Evolutionary conservation across 148 eudicot genomes (phyloP).

Genomic region (Rhododendron mucronatum): DNA sequence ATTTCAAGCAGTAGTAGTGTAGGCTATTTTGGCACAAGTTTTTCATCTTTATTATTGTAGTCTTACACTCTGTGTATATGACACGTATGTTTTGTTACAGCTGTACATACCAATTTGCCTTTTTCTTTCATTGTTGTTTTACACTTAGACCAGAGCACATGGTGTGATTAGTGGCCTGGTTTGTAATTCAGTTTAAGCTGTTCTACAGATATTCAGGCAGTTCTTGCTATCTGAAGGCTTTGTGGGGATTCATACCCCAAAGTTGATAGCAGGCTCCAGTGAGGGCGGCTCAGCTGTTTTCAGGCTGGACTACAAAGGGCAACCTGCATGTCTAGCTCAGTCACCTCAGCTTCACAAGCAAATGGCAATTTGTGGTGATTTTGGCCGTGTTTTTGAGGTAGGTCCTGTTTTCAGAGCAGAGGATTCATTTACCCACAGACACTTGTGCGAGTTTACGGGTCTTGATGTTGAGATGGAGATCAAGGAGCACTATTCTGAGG

Average conservation of each 20-base stretch:
- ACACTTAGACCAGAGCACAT: not conserved
- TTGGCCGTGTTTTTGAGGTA: constrained; percentile 79
- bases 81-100: not conserved
- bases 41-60: not conserved
- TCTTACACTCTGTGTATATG: not conserved
- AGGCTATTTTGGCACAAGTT: not conserved
- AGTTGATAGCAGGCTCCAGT: constrained; percentile 85
- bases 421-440: constrained; percentile 87
- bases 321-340: constrained; percentile 93
- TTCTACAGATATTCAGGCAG: constrained; percentile 57
- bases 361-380: constrained; percentile 85
- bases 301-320: constrained; percentile 77
- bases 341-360: constrained; percentile 98
- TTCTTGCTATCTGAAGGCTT: constrained; percentile 59
- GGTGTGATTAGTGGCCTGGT: not conserved
- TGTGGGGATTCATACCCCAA: constrained; percentile 77
- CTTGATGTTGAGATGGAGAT: constrained; percentile 99
- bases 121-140: not conserved
- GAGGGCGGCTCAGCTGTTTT: constrained; percentile 97
- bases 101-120: not conserved
- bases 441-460: constrained; percentile 89
- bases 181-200: not conserved
- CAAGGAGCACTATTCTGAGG: constrained; percentile 88
- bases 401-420: constrained; percentile 97
- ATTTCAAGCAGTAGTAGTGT: not conserved